Evolutionary conservation across 2,329 filamentous ascomycete genomes (phyloP).

Genomic region (Sporothrix luriei): DNA sequence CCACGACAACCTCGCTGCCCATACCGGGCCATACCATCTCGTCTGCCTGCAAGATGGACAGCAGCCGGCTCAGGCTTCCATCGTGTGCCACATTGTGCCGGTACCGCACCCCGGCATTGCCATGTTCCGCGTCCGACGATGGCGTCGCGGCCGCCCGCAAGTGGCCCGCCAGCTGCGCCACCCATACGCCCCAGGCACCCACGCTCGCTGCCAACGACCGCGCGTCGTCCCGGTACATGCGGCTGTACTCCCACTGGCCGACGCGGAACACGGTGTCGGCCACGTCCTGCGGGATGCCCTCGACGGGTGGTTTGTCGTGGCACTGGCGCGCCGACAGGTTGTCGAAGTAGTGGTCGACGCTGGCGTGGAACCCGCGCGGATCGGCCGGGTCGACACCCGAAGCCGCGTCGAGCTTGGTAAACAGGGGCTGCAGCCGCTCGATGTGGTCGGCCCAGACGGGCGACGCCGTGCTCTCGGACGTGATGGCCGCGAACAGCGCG

Average conservation of each 20-base stretch:
- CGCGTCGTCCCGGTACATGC: constrained; percentile 70
- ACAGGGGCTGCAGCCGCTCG: constrained; percentile 52
- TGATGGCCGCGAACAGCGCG: constrained; percentile 38
- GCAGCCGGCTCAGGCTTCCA: constrained; percentile 67
- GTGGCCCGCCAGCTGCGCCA: constrained; percentile 70
- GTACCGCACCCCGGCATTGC: constrained; percentile 50
- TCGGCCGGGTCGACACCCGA: constrained; percentile 63
- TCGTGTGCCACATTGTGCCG: constrained; percentile 81
- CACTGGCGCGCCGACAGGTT: constrained; percentile 79
- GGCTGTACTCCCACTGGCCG: constrained; percentile 79
- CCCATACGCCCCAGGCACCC: constrained; percentile 69
- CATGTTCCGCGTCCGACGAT: too few species aligned
- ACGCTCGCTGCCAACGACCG: constrained; percentile 64
- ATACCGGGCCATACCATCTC: constrained; percentile 84
- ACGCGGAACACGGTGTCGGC: constrained; percentile 73
- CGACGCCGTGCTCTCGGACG: background rate
- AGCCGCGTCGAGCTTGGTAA: constrained; percentile 63
- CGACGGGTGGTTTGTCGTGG: constrained; percentile 65
- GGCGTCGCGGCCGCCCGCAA: constrained; percentile 49
- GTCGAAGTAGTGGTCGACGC: constrained; percentile 82
- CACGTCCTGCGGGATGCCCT: constrained; percentile 58
- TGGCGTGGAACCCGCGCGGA: constrained; percentile 64
- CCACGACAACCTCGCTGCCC: constrained; percentile 77
- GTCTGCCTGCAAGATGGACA: constrained; percentile 72
- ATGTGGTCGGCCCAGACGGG: constrained; percentile 35